These are phyloP conservation scores for Talaromyces sp. DNA, from an alignment of 2,329 filamentous ascomycete species.

Conservation along the genomic window DNA sequence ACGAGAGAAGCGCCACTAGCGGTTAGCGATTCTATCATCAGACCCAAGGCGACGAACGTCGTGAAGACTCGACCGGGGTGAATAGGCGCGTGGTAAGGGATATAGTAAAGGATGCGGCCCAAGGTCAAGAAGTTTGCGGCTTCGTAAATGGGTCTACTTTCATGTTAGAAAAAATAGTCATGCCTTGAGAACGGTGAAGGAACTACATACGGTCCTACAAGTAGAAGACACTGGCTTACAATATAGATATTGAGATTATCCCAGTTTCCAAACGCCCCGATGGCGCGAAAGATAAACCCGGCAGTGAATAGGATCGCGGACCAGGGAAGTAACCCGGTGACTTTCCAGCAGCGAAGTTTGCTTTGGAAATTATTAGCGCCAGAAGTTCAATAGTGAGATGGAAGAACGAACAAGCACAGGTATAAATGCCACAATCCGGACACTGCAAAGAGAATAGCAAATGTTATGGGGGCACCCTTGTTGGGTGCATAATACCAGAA, in stretches of 20 bases:
- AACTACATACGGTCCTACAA: conserved; percentile 33
- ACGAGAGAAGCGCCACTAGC: conserved; percentile 48
- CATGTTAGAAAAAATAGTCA: background rate
- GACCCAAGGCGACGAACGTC: conserved; percentile 51
- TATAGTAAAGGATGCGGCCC: conserved; percentile 46
- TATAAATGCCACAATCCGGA: conserved; percentile 35
- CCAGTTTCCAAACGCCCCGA: conserved; percentile 34
- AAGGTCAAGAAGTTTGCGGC: conserved; percentile 51
- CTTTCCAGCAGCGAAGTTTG: conserved; percentile 37
- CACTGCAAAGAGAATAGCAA: conserved; percentile 35
- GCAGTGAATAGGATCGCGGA: conserved; percentile 35
- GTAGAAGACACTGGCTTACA: conserved; percentile 34
- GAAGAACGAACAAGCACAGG: conserved; percentile 30
- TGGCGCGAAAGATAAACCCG: conserved; percentile 33
- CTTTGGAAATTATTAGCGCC: conserved; percentile 18
- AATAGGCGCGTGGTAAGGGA: conserved; percentile 46
- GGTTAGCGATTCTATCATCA: conserved; percentile 45
- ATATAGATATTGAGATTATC: conserved; percentile 34
- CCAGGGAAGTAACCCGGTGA: conserved; percentile 40
- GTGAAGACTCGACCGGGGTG: conserved; percentile 58
- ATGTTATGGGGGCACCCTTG: conserved; percentile 38
- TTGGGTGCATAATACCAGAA: conserved; percentile 40
- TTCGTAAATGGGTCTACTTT: conserved; percentile 35
- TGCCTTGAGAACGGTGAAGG: background rate
- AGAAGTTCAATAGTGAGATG: background rate